Evolutionary conservation across 2,329 filamentous ascomycete species (phyloP).

Genomic region (Colletotrichum limetticola): DNA sequence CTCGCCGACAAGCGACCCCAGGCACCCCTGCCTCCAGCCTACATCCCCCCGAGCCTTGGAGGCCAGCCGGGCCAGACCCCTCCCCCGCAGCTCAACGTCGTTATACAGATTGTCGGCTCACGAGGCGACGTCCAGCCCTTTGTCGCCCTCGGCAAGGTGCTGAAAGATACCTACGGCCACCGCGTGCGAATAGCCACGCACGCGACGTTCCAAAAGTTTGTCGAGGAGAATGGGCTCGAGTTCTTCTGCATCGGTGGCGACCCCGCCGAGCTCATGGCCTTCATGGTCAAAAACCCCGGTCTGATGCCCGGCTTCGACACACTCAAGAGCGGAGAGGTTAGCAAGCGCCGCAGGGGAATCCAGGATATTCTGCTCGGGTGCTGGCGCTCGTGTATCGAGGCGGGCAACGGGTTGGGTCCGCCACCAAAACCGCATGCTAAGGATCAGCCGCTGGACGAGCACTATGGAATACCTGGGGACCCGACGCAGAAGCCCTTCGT

Average conservation of each 20-base stretch:
- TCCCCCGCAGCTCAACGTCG: conserved; percentile 73
- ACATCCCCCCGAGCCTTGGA: conserved; percentile 79
- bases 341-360: conserved; percentile 78
- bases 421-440: conserved; percentile 57
- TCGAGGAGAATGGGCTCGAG: conserved; percentile 76
- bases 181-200: conserved; percentile 81
- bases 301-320: conserved; percentile 86
- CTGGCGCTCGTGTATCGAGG: conserved; percentile 87
- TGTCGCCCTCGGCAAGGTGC: conserved; percentile 72
- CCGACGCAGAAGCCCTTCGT: conserved; percentile 73
- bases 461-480: conserved; percentile 52
- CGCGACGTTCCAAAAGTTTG: conserved; percentile 73
- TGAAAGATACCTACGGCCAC: conserved; percentile 75
- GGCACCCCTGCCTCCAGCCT: conserved; percentile 69
- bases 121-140: conserved; percentile 83
- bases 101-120: conserved; percentile 80
- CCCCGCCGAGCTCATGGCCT: conserved; percentile 82
- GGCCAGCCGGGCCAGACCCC: conserved; percentile 68
- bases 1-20: conserved; percentile 53
- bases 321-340: conserved; percentile 80
- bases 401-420: conserved; percentile 72
- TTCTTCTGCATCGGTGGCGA: conserved; percentile 84
- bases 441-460: conserved; percentile 63
- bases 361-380: conserved; percentile 84
- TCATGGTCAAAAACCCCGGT: conserved; percentile 91